Conservation (phyloP, 352 stramenopile genomes). For the Phytophthora pini region DNA sequence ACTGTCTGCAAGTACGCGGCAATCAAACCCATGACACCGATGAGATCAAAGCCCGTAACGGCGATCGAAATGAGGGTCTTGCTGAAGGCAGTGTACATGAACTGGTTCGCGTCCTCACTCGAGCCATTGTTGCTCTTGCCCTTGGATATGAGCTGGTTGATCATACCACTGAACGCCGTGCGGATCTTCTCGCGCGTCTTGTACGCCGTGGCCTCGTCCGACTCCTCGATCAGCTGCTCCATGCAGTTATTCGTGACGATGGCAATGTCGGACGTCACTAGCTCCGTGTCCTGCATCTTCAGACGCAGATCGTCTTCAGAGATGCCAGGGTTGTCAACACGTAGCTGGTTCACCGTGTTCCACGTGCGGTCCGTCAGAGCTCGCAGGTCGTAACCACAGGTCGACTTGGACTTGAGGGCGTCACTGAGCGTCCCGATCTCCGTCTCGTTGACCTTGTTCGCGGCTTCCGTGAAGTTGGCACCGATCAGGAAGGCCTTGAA, state of each 20-base stretch:
- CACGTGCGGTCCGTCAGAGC: conserved; percentile 52
- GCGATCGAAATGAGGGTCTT: conserved; percentile 56
- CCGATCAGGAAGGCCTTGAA: conserved; percentile 44
- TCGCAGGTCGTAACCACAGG: conserved; percentile 51
- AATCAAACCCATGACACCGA: conserved; percentile 41
- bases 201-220: conserved; percentile 36
- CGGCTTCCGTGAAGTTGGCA: conserved; percentile 37
- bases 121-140: conserved; percentile 46
- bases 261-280: conserved; percentile 61
- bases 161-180: conserved; percentile 57
- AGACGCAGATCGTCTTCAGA: conserved; percentile 51
- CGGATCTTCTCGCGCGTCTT: conserved; percentile 58
- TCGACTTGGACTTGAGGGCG: conserved; percentile 41
- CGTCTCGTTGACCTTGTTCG: conserved; percentile 35
- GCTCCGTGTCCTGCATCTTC: conserved; percentile 47
- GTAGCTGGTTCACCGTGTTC: conserved; percentile 47
- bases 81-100: conserved; percentile 46
- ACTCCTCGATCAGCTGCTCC: conserved; percentile 40
- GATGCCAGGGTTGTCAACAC: conserved; percentile 34
- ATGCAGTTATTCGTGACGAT: conserved; percentile 57
- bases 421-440: conserved; percentile 45
- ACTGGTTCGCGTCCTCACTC: conserved; percentile 40
- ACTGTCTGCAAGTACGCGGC: conserved; percentile 63
- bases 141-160: conserved; percentile 56
- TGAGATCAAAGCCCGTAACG: conserved; percentile 54